Conservation (phyloP, 305 asterid species). For the Fraxinus xanthoxyloides region DNA sequence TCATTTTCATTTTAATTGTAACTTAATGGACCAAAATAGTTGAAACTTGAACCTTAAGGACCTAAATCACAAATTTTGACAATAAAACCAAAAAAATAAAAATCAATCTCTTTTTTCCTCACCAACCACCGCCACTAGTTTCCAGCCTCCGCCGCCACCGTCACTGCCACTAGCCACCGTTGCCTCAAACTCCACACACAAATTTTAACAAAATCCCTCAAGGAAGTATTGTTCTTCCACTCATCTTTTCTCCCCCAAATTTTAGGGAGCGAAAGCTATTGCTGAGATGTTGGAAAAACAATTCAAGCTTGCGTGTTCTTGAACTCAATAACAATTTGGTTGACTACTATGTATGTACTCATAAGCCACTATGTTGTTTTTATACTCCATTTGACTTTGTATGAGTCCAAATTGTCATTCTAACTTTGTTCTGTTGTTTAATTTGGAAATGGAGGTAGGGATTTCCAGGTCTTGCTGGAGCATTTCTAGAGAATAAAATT, state of each 20-base stretch:
- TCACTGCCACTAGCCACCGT: too few relatives aligned
- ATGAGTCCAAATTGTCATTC: slow-evolving; percentile 21
- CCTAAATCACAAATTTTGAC: too few relatives aligned
- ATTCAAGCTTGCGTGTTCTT: slow-evolving; percentile 76
- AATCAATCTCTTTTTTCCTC: too few relatives aligned
- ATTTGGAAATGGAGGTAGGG: slow-evolving; percentile 94
- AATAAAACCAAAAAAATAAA: too few relatives aligned
- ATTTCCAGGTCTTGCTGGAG: slow-evolving; percentile 93
- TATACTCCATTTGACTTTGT: slow-evolving; percentile 7
- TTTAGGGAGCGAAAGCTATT: slow-evolving; percentile 94
- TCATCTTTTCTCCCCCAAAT: background rate
- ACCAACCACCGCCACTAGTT: too few relatives aligned
- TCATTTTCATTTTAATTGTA: too few relatives aligned
- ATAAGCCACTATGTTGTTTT: slow-evolving; percentile 17
- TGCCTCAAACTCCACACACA: background rate
- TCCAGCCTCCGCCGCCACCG: too few relatives aligned
- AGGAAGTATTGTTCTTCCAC: background rate
- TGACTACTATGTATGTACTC: slow-evolving; percentile 85
- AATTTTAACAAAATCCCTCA: slow-evolving; percentile 2
- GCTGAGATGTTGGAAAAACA: slow-evolving; percentile 92
- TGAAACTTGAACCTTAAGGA: too few relatives aligned
- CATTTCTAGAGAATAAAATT: slow-evolving; percentile 76
- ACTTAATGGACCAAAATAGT: too few relatives aligned
- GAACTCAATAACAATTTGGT: slow-evolving; percentile 86
- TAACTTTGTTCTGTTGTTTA: slow-evolving; percentile 38